Evolutionary conservation across 1,139 yeast species (phyloP).

Genomic region (Zygosaccharomyces pseudobailii): DNA sequence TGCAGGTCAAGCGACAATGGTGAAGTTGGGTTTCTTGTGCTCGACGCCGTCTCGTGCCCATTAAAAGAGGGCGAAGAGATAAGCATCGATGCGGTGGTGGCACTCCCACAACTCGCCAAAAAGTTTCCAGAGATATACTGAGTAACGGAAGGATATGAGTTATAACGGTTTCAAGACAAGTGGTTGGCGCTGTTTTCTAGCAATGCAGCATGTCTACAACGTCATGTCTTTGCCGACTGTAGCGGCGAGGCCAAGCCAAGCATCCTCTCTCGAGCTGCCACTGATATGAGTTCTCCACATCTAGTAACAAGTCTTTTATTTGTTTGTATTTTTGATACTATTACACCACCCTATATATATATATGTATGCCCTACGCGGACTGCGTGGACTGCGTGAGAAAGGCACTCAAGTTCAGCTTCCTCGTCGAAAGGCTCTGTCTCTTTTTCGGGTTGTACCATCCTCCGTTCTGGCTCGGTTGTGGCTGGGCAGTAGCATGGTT

Average conservation of each 20-base stretch:
- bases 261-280: no score
- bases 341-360: neutral
- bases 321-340: neutral
- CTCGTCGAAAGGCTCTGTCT: constrained; percentile 37
- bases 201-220: no score
- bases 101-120: constrained; percentile 27
- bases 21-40: constrained; percentile 31
- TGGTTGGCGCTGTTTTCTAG: no score
- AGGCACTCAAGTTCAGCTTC: constrained; percentile 20
- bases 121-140: constrained; percentile 32
- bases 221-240: no score
- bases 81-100: constrained; percentile 31
- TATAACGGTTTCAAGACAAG: no score
- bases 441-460: constrained; percentile 42
- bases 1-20: constrained; percentile 33
- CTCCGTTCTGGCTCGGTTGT: constrained; percentile 52
- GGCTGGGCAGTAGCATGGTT: constrained; percentile 69
- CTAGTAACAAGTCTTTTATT: no score
- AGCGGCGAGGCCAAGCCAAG: no score
- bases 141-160: neutral
- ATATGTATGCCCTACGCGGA: neutral
- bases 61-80: constrained; percentile 27
- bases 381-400: neutral
- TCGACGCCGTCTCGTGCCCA: constrained; percentile 31
- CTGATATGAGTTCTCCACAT: no score